A percentile compares a stretch with the other conserved stretches of the same genome.
These are phyloP conservation scores for Xylaria sp. DNA, from an alignment of 2,329 filamentous ascomycete genomes.

Conservation along the genomic window DNA sequence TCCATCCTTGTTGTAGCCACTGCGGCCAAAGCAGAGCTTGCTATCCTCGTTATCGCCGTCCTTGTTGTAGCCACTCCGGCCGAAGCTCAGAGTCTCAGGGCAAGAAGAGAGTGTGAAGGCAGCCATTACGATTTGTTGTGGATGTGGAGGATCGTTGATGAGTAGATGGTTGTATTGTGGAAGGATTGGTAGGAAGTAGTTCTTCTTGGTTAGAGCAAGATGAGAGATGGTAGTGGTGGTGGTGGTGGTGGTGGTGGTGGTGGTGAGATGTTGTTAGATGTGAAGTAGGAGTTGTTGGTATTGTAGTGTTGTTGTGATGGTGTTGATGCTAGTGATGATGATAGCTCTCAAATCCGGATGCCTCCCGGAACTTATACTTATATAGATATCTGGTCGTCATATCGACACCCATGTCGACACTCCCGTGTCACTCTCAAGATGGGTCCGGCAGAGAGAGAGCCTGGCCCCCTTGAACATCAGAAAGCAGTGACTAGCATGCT, in stretches of 20 bases:
- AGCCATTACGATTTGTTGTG: conserved; percentile 51
- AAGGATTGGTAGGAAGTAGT: conserved; percentile 16
- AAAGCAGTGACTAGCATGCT: conserved; percentile 31
- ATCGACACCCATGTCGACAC: conserved; percentile 19
- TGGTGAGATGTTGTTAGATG: conserved; percentile 6
- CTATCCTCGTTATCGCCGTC: conserved; percentile 52
- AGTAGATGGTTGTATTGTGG: conserved; percentile 20
- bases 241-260: neutral
- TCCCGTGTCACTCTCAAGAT: conserved; percentile 17
- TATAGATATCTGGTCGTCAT: conserved; percentile 27
- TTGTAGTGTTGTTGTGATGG: conserved; percentile 24
- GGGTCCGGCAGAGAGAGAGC: conserved; percentile 36
- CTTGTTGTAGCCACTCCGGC: conserved; percentile 62
- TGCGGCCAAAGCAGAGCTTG: conserved; percentile 48
- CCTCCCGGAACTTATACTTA: conserved; percentile 26
- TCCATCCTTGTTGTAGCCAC: conserved; percentile 51
- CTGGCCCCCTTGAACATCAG: conserved; percentile 21
- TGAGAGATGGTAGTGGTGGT: neutral
- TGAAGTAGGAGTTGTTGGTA: conserved; percentile 18
- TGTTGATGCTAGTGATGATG: conserved; percentile 45
- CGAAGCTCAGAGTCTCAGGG: conserved; percentile 51
- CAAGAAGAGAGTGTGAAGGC: conserved; percentile 48
- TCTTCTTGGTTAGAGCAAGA: conserved; percentile 23
- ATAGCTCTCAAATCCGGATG: conserved; percentile 28
- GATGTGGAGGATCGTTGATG: conserved; percentile 20